These are phyloP conservation scores for Ziziphus jujuba DNA, from an alignment of 306 rosid species.

Conservation along the genomic window DNA sequence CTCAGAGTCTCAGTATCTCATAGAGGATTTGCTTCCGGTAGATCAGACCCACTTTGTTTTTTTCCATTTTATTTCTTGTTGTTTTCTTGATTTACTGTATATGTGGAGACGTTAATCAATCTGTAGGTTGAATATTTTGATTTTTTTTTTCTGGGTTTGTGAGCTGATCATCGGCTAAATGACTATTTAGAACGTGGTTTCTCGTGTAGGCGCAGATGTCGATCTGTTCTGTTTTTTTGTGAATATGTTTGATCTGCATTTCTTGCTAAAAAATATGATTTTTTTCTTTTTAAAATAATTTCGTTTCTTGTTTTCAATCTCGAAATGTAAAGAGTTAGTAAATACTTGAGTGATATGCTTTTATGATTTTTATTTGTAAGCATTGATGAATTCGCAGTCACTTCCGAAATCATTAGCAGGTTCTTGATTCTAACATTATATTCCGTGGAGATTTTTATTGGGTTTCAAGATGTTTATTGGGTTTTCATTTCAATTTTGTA, in stretches of 20 bases:
- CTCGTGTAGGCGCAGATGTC: not conserved
- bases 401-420: too few relatives aligned
- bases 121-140: slow-evolving; percentile 6
- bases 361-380: too few relatives aligned
- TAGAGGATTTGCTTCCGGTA: slow-evolving; percentile 69
- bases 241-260: slow-evolving; percentile 27
- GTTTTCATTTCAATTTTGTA: too few relatives aligned
- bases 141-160: not conserved
- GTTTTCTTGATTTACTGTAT: not conserved
- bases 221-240: slow-evolving; percentile 35
- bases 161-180: not conserved
- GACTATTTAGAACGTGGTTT: not conserved
- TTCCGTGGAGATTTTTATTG: too few relatives aligned
- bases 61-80: not conserved
- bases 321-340: too few relatives aligned
- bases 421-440: too few relatives aligned
- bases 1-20: slow-evolving; percentile 60
- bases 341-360: too few relatives aligned
- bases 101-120: not conserved
- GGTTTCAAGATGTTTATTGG: too few relatives aligned
- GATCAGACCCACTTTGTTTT: not conserved
- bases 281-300: slow-evolving; percentile 12
- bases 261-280: slow-evolving; percentile 15
- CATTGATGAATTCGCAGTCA: too few relatives aligned
- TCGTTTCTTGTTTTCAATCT: not conserved